Conservation (phyloP, 2,329 filamentous ascomycete genomes). For the Aspergillus japonicus region DNA sequence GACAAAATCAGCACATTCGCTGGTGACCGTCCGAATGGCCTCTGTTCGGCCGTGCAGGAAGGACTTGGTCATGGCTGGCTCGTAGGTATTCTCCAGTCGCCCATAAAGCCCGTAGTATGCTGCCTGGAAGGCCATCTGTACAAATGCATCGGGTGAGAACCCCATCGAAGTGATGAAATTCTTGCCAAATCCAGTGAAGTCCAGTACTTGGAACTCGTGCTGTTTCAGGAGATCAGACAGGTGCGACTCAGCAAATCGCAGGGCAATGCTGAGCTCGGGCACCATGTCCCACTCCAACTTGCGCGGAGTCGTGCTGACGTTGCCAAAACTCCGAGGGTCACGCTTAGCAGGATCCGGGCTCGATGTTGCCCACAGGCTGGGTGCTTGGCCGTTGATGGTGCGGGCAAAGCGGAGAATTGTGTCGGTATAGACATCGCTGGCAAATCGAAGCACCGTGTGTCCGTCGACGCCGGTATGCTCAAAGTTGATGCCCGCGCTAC, state of each 20-base stretch:
- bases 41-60: conserved; percentile 93
- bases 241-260: conserved; percentile 92
- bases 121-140: conserved; percentile 98
- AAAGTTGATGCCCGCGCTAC: conserved; percentile 97
- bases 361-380: conserved; percentile 83
- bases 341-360: conserved; percentile 92
- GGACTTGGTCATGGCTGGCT: conserved; percentile 96
- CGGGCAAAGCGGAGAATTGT: conserved; percentile 94
- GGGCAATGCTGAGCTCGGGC: conserved; percentile 83
- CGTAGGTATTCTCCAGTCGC: conserved; percentile 89
- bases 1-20: conserved; percentile 82
- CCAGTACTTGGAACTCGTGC: conserved; percentile 90
- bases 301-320: conserved; percentile 89
- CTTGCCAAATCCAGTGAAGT: conserved; percentile 87
- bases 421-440: conserved; percentile 94
- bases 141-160: conserved; percentile 94
- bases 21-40: conserved; percentile 81
- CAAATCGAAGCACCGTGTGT: conserved; percentile 93
- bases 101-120: conserved; percentile 97
- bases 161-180: conserved; percentile 97
- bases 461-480: conserved; percentile 98
- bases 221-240: conserved; percentile 93
- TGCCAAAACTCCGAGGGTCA: conserved; percentile 85
- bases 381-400: conserved; percentile 91
- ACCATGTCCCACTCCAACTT: conserved; percentile 98